Percentiles rank a stretch among this genome's conserved stretches.
These are phyloP conservation scores for Cercospora sojina DNA, from an alignment of 2,329 filamentous ascomycete species.

Conservation along the genomic window DNA sequence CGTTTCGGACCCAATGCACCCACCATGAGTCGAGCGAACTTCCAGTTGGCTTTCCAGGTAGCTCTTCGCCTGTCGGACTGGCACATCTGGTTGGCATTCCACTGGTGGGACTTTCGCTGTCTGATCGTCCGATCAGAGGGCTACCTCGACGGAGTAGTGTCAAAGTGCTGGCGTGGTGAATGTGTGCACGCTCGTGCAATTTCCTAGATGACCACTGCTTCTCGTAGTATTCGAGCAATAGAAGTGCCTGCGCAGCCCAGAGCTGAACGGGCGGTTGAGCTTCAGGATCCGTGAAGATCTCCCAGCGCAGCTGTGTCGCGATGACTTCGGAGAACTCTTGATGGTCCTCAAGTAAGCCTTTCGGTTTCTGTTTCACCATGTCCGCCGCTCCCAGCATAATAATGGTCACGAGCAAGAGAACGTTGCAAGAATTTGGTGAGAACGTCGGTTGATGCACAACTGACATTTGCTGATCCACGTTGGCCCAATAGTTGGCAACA, in stretches of 20 bases:
- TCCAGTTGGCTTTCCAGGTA: neutral
- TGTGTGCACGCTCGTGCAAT: slow-evolving; percentile 87
- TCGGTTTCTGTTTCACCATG: slow-evolving; percentile 74
- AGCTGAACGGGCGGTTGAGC: slow-evolving; percentile 87
- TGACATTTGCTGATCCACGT: slow-evolving; percentile 87
- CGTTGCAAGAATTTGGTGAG: slow-evolving; percentile 75
- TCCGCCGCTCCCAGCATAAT: slow-evolving; percentile 88
- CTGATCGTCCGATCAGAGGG: slow-evolving; percentile 79
- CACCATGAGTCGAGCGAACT: slow-evolving; percentile 58
- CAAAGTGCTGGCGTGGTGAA: slow-evolving; percentile 90
- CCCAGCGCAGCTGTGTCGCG: slow-evolving; percentile 85
- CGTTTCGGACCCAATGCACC: slow-evolving; percentile 90
- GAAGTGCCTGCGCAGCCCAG: slow-evolving; percentile 86
- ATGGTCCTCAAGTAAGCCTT: slow-evolving; percentile 69
- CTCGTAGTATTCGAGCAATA: slow-evolving; percentile 86
- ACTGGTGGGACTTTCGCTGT: slow-evolving; percentile 78
- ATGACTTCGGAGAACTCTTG: slow-evolving; percentile 81
- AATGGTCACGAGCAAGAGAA: slow-evolving; percentile 76
- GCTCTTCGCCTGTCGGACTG: slow-evolving; percentile 10
- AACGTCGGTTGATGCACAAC: slow-evolving; percentile 93
- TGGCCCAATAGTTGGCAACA: slow-evolving; percentile 85
- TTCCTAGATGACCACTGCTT: slow-evolving; percentile 93
- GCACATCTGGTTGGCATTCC: slow-evolving; percentile 23
- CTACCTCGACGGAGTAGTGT: slow-evolving; percentile 89
- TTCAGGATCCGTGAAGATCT: slow-evolving; percentile 84